Percentiles rank a stretch among this genome's conserved stretches.
phyloP scores from a whole-genome alignment of 352 stramenopile genomes.

The Pythium myriotylum region DNA sequence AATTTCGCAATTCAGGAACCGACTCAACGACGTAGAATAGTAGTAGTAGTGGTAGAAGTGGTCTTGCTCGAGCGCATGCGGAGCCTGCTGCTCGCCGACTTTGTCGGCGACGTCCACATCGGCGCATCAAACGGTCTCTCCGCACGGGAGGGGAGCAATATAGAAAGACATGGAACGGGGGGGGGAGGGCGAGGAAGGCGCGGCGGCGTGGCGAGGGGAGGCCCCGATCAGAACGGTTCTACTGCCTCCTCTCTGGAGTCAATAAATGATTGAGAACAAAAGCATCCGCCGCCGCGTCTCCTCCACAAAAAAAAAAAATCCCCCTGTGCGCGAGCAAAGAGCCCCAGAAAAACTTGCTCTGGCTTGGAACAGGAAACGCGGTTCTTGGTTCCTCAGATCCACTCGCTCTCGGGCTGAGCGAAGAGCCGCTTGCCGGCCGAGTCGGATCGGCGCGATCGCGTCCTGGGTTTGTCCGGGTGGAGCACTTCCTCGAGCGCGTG shows the following conservation, averaged over 20 bases:
- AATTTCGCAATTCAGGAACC: too few species aligned
- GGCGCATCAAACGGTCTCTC: neutral
- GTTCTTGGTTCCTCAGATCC: constrained; percentile 18
- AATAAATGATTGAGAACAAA: too few species aligned
- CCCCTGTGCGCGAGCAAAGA: too few species aligned
- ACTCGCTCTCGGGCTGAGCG: constrained; percentile 28
- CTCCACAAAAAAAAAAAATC: too few species aligned
- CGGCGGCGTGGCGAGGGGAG: neutral
- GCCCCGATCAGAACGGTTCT: neutral
- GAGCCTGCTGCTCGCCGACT: too few species aligned
- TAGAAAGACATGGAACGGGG: neutral
- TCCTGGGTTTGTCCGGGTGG: constrained; percentile 13
- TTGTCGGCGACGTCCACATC: neutral
- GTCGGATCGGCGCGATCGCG: constrained; percentile 13
- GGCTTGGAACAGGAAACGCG: too few species aligned
- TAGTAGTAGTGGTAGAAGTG: too few species aligned
- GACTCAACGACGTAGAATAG: too few species aligned
- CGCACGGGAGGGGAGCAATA: neutral
- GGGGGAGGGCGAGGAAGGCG: neutral
- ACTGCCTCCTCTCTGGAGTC: too few species aligned
- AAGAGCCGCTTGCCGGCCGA: constrained; percentile 24
- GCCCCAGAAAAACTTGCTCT: too few species aligned
- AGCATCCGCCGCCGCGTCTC: too few species aligned
- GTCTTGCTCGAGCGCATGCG: too few species aligned
- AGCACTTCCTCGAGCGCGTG: constrained; percentile 27